A percentile compares a stretch with the other conserved stretches of the same genome.
phyloP scores from a whole-genome alignment of 1,139 yeast species.

The Saccharomycopsis hybrid region DNA sequence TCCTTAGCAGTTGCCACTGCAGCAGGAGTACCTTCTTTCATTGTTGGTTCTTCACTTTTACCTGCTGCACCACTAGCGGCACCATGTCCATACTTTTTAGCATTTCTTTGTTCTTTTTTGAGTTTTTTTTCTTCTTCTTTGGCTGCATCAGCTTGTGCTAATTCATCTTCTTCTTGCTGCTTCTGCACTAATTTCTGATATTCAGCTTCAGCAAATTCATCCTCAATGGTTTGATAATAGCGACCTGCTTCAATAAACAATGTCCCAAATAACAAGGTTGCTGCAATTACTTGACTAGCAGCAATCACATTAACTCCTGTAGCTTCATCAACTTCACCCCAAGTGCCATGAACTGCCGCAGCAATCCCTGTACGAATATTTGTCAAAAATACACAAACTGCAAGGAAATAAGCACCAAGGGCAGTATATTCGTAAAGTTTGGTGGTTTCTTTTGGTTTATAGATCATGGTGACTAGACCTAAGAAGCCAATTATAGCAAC shows the following conservation, averaged over 20 bases:
- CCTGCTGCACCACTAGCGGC: no score
- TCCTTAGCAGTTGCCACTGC: not conserved
- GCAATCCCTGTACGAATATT: conserved; percentile 78
- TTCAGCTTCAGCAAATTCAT: conserved; percentile 27
- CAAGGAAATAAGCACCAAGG: conserved; percentile 61
- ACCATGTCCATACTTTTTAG: conserved; percentile 11
- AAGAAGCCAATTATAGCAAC: conserved; percentile 50
- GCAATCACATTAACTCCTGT: conserved; percentile 91
- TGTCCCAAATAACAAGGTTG: conserved; percentile 68
- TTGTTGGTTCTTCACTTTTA: no score
- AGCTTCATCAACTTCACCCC: conserved; percentile 89
- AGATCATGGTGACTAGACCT: conserved; percentile 73
- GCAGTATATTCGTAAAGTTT: conserved; percentile 88
- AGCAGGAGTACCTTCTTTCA: conserved; percentile 3
- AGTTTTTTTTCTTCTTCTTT: conserved; percentile 22
- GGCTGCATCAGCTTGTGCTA: conserved; percentile 25
- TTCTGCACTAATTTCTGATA: conserved; percentile 24
- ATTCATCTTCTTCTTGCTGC: conserved; percentile 27
- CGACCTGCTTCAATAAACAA: conserved; percentile 80
- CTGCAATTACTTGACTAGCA: conserved; percentile 77
- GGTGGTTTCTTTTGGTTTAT: conserved; percentile 78
- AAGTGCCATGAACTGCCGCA: conserved; percentile 61
- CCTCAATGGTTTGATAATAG: conserved; percentile 42
- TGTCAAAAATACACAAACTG: conserved; percentile 73
- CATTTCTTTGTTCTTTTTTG: conserved; percentile 12